Evolutionary conservation across 2,329 filamentous ascomycete genomes (phyloP).

Genomic region (Talaromyces sp.): DNA sequence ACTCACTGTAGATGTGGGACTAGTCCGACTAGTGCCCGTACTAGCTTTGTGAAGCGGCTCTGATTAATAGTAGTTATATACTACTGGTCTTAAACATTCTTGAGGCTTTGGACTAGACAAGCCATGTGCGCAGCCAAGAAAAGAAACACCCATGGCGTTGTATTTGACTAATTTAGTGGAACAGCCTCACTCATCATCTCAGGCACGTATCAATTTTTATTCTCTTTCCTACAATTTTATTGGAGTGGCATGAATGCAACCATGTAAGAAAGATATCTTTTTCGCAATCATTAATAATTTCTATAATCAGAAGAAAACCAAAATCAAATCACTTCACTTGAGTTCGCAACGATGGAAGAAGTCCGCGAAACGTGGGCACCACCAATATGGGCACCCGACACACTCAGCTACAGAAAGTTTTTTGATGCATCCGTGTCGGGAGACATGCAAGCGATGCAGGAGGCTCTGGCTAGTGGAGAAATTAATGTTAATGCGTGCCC

Average conservation of each 20-base stretch:
- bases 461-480: not conserved
- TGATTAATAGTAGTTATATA: no score
- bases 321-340: not conserved
- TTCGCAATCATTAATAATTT: no score
- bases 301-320: no score
- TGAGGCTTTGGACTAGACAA: no score
- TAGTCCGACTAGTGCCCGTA: not conserved
- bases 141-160: not conserved
- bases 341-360: not conserved
- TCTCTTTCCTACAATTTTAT: not conserved
- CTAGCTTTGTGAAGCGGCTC: not conserved
- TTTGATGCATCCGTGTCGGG: constrained; percentile 4
- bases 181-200: not conserved
- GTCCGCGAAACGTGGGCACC: not conserved
- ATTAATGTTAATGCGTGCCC: constrained; percentile 5
- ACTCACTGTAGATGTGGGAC: not conserved
- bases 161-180: not conserved
- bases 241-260: not conserved
- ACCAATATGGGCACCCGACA: constrained; percentile 6
- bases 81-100: no score
- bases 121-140: not conserved
- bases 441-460: constrained; percentile 7
- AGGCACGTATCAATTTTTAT: no score
- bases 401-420: constrained; percentile 5
- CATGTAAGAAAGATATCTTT: not conserved